Percentiles rank a stretch among this genome's conserved stretches.
These are phyloP conservation scores for Ormosia semicastrata DNA, from an alignment of 306 rosid genomes.

Conservation along the genomic window DNA sequence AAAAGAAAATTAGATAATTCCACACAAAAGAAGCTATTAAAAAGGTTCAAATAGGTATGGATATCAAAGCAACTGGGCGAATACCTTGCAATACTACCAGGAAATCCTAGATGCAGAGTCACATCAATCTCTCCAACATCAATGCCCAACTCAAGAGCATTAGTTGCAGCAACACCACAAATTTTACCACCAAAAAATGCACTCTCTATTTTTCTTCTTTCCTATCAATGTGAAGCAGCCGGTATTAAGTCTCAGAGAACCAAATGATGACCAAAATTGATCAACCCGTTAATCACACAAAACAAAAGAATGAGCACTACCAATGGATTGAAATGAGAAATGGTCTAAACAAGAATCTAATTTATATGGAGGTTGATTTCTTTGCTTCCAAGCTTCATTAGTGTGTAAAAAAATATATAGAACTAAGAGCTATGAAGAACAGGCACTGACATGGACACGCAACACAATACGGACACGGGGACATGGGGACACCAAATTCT, in stretches of 20 bases:
- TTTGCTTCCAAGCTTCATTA: neutral
- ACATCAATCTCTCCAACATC: slow-evolving; percentile 95
- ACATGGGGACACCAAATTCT: too few species aligned
- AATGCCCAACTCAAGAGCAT: slow-evolving; percentile 99
- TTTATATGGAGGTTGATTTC: neutral
- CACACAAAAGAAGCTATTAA: slow-evolving; percentile 21
- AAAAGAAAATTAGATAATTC: neutral
- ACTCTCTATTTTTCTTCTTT: slow-evolving; percentile 86
- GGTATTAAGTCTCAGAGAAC: slow-evolving; percentile 18
- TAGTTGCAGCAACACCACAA: slow-evolving; percentile 93
- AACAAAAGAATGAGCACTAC: neutral
- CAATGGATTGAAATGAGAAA: slow-evolving; percentile 1
- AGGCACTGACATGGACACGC: too few species aligned
- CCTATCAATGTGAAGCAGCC: slow-evolving; percentile 47
- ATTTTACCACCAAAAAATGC: slow-evolving; percentile 82
- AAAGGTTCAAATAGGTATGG: neutral
- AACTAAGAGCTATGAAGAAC: neutral
- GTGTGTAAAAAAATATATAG: neutral
- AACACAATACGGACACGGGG: too few species aligned
- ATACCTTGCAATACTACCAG: slow-evolving; percentile 94
- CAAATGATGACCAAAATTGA: slow-evolving; percentile 18
- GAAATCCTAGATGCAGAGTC: slow-evolving; percentile 96
- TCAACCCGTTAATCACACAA: neutral
- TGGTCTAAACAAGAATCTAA: neutral
- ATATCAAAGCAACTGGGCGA: neutral